phyloP scores from a whole-genome alignment of 2,329 filamentous ascomycete genomes.

The Lizonia empirigonia region DNA sequence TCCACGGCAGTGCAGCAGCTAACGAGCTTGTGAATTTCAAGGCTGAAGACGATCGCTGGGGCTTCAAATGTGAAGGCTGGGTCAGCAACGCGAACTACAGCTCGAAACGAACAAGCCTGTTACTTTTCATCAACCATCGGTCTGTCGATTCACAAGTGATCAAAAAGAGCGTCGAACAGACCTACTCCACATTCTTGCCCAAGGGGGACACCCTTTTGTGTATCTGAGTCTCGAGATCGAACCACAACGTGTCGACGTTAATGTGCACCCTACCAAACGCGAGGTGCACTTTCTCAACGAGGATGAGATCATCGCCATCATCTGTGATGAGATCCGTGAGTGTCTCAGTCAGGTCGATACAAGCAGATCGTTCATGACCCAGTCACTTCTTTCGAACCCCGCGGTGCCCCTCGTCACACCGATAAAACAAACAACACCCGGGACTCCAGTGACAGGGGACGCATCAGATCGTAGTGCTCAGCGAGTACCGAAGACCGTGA shows the following conservation, averaged over 20 bases:
- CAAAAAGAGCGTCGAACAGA: conserved; percentile 89
- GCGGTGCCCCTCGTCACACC: conserved; percentile 49
- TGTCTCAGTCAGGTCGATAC: conserved; percentile 87
- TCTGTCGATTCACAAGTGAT: conserved; percentile 88
- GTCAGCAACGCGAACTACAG: conserved; percentile 94
- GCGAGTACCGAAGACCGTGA: conserved; percentile 35
- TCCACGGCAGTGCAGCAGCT: conserved; percentile 82
- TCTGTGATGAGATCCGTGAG: conserved; percentile 79
- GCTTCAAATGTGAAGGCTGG: conserved; percentile 80
- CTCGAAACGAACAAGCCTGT: conserved; percentile 82
- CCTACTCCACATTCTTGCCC: conserved; percentile 83
- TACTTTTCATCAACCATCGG: conserved; percentile 96
- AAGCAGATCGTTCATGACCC: conserved; percentile 91
- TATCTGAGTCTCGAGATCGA: conserved; percentile 94
- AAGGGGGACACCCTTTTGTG: conserved; percentile 92
- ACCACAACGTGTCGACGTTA: conserved; percentile 90
- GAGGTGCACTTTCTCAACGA: conserved; percentile 98
- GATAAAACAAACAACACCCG: conserved; percentile 44
- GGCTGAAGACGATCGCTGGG: conserved; percentile 75
- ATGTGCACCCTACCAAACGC: conserved; percentile 94
- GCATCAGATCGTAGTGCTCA: conserved; percentile 33
- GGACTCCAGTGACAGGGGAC: conserved; percentile 26
- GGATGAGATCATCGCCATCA: conserved; percentile 87
- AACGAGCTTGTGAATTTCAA: conserved; percentile 84
- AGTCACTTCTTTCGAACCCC: conserved; percentile 70